phyloP scores from a whole-genome alignment of 208 protist species.

The Acanthamoeba triangularis region DNA sequence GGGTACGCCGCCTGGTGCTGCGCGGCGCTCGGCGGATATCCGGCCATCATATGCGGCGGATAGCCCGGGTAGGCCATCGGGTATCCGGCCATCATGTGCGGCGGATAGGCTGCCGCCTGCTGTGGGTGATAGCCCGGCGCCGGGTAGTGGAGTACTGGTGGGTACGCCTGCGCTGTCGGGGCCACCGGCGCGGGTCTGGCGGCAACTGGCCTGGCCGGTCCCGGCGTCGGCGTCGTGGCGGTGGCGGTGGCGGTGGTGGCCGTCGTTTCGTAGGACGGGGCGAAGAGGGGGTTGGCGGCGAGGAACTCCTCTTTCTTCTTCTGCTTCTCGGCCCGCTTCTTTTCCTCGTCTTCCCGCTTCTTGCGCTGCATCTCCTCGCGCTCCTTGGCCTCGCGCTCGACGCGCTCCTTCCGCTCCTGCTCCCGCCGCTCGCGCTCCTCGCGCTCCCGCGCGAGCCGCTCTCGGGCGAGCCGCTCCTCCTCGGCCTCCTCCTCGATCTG shows the following conservation, averaged over 20 bases:
- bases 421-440: constrained; percentile 58
- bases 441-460: not conserved
- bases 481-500: constrained; percentile 63
- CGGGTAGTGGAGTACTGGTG: not conserved
- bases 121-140: not conserved
- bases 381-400: constrained; percentile 49
- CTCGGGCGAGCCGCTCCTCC: not conserved
- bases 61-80: not conserved
- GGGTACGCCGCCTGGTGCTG: not conserved
- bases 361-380: constrained; percentile 44
- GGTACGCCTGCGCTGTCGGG: not conserved
- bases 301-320: constrained; percentile 58
- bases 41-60: not conserved
- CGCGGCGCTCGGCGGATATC: not conserved
- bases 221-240: not conserved
- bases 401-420: constrained; percentile 41
- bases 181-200: not conserved
- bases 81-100: not conserved
- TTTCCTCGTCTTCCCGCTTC: constrained; percentile 59
- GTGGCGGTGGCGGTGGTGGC: not conserved
- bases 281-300: constrained; percentile 35
- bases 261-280: not conserved
- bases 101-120: not conserved
- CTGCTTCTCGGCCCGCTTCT: constrained; percentile 57
- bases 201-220: not conserved